Conservation (phyloP, 2,329 filamentous ascomycete species). For the Colletotrichum aenigma region DNA sequence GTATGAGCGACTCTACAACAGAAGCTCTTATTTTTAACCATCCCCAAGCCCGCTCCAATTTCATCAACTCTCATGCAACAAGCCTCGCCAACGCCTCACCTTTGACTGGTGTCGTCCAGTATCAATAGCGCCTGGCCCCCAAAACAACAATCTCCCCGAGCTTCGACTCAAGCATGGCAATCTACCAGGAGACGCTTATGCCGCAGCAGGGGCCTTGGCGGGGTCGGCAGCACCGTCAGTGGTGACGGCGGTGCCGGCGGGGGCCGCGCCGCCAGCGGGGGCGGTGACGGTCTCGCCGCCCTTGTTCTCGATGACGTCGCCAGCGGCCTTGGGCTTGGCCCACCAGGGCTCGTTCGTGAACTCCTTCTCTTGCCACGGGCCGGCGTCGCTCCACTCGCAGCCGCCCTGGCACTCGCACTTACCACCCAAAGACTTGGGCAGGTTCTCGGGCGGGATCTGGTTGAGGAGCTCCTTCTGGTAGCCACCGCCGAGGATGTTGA, state of each 20-base stretch:
- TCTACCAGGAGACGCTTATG: constrained; percentile 24
- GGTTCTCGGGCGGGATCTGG: constrained; percentile 88
- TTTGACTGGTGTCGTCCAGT: constrained; percentile 15
- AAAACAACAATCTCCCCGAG: neutral
- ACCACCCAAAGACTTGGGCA: constrained; percentile 87
- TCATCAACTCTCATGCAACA: constrained; percentile 1
- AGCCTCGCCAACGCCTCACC: constrained; percentile 15
- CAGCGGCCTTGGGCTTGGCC: constrained; percentile 52
- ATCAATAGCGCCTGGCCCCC: constrained; percentile 16
- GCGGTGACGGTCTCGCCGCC: constrained; percentile 40
- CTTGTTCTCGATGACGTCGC: constrained; percentile 41
- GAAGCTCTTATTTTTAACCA: constrained; percentile 19
- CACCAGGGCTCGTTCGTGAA: constrained; percentile 71
- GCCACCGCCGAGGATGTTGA: constrained; percentile 80
- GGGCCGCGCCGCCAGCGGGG: constrained; percentile 30
- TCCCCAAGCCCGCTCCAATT: neutral
- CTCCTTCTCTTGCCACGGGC: constrained; percentile 82
- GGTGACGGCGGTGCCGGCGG: constrained; percentile 29
- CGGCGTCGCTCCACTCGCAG: constrained; percentile 85
- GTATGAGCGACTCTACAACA: constrained; percentile 9
- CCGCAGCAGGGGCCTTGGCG: constrained; percentile 37
- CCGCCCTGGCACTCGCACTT: constrained; percentile 81
- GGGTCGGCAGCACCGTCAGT: constrained; percentile 32
- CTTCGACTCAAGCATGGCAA: neutral
- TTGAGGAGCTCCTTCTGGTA: constrained; percentile 85